Evolutionary conservation across 129 eudicot species (phyloP), one percentile per base, ranked within the genome.

Genomic region (Centrapalus pauciflorus): DNA sequence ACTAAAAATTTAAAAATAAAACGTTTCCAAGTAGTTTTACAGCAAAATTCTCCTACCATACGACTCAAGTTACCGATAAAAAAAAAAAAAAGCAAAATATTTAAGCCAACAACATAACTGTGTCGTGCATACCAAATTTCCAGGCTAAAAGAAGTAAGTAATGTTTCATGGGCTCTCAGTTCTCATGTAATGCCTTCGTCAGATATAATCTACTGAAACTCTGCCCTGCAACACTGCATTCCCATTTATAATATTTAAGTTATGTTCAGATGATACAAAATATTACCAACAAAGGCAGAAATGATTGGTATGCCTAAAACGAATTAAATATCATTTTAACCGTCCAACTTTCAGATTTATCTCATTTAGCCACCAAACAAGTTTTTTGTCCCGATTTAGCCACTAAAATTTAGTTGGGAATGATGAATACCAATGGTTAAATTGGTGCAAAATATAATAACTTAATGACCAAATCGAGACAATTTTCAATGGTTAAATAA

Each of bases 191-290:
- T 19, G 99, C 99, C 86, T 93, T 93, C 82, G 75, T 86, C 83
- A 89, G 74, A 77, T 82, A 86, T 33, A 93, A 76, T 70, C 83
- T 84, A 67, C 90, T 86, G 80, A 93, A 86, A 77, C 85, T 93
- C 85, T 88, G 99, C 55, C 99, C 96, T 17, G 96, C 99, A 65
- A 89, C 91, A 38, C 99, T 93, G 98, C 89, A 82, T 12, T 74
- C 38, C 21, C 67, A 74, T 3, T 40, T 17, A 55, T n/a, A 40
- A 30, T 23, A 20, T 16, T 62, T 30, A 21, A 25, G 16, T 16
- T 64, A 8, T 19, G 17, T 70, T n/a, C 26, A 62, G 12, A 52
- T 26, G 27, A 55, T 33, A 35, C 2, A 7, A 35, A 60, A n/a
- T n/a, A n/a, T n/a, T n/a, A n/a, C n/a, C n/a, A n/a, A n/a, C n/a